Base-by-base conservation (phyloP, 164 flowering plant genomes). In the Kalanchoe fedtschenkoi region DNA sequence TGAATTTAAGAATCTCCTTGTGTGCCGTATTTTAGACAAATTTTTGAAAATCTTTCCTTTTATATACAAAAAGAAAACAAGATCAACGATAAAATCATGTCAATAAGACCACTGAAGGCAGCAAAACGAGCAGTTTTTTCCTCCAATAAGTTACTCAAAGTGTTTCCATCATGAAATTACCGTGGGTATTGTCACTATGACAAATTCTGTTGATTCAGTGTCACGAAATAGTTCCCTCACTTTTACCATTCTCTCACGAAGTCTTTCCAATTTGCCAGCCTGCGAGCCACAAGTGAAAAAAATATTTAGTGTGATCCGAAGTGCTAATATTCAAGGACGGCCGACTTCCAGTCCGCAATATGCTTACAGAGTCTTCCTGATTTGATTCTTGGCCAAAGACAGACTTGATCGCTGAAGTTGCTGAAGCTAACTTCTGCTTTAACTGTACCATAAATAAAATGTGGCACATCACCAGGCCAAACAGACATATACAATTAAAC, bases 111-210 rank as follows among this genome's bases (percentile, higher is more conserved):
- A n/a, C n/a, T n/a, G n/a, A n/a, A n/a, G n/a, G n/a, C n/a, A n/a
- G n/a, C n/a, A n/a, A n/a, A n/a, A n/a, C n/a, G n/a, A n/a, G n/a
- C n/a, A n/a, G n/a, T n/a, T n/a, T n/a, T n/a, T n/a, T n/a, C n/a
- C n/a, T n/a, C n/a, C n/a, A n/a, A n/a, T n/a, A n/a, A n/a, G n/a
- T n/a, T n/a, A n/a, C n/a, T n/a, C n/a, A n/a, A n/a, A n/a, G n/a
- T n/a, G n/a, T n/a, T n/a, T n/a, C n/a, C n/a, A n/a, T n/a, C n/a
- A n/a, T n/a, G n/a, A n/a, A n/a, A 51, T 74, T 84, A 89, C 98
- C 71, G 98, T 91, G 58, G 98, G 98, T 44, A 89, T 91, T 32
- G 98, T 91, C 37, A 89, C 98, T 38, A 91, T 89, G 58, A 92
- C 85, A 71, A 92, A 89, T 65, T 92, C 98, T 14, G 91, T 89